Evolutionary conservation across 805 yeast genomes (phyloP).

Genomic region (Saturnispora kantuleensis): DNA sequence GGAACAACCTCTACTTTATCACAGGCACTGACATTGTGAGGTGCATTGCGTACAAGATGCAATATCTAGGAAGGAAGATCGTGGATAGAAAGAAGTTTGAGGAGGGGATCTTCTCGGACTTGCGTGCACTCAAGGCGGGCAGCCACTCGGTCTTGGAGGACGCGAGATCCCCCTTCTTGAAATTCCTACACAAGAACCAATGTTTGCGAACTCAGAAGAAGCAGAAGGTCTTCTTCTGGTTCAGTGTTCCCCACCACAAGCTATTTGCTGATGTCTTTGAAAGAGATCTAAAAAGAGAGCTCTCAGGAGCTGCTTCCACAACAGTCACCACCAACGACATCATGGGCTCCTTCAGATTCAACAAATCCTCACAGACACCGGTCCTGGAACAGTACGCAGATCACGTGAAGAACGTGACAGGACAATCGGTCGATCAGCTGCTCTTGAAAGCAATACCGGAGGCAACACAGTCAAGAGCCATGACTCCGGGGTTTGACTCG

Average conservation of each 20-base stretch:
- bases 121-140: constrained; percentile 78
- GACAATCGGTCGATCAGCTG: constrained; percentile 7
- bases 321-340: constrained; percentile 71
- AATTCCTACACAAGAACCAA: constrained; percentile 73
- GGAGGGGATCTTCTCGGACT: constrained; percentile 90
- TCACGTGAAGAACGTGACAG: constrained; percentile 14
- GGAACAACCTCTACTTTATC: constrained; percentile 83
- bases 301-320: constrained; percentile 50
- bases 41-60: constrained; percentile 79
- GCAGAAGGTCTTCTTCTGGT: constrained; percentile 96
- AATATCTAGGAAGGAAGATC: constrained; percentile 80
- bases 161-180: constrained; percentile 77
- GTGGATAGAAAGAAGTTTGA: constrained; percentile 88
- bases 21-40: constrained; percentile 96
- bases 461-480: neutral
- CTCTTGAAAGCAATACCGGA: constrained; percentile 6
- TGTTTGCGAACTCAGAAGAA: constrained; percentile 92
- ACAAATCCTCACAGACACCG: constrained; percentile 32
- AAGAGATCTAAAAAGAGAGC: constrained; percentile 78
- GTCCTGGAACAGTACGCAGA: constrained; percentile 44
- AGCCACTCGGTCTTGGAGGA: constrained; percentile 79
- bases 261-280: constrained; percentile 89
- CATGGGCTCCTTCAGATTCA: constrained; percentile 64
- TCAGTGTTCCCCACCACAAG: constrained; percentile 87
- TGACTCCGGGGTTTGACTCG: neutral